Base-by-base conservation (phyloP, 768 basidiomycete species). In the Amyloporia xantha region DNA sequence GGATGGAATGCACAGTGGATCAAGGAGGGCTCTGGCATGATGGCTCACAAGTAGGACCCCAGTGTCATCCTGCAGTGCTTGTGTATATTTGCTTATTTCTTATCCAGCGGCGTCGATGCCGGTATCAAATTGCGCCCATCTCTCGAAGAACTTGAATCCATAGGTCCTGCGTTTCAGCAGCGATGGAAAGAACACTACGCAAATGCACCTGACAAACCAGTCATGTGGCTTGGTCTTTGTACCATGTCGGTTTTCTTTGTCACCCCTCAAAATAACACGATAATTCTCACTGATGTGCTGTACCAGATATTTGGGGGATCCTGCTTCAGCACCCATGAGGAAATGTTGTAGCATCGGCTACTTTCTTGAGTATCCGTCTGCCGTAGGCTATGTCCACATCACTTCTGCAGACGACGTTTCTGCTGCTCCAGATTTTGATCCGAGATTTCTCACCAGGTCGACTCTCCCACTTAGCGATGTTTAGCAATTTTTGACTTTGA, bases 401-500 rank as follows among this genome's bases (percentile, higher is more conserved):
- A 66, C 49, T 1, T 67, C 71, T 2, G 70, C 67, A 1, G 20
- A 21, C 20, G 46, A 66, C 2, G 67, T 79, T 48, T 58, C 67
- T 9, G 68, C 73, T 45, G 68, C 69, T 0, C 62, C 68, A 4
- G 66, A 66, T 30, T 79, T 79, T 54, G 70, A 76, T 39, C 60
- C 74, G 1, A 70, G 67, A 9, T 79, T 61, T 56, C 65, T 79
- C 17, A 63, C 70, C 33, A 60, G 68, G 78, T 78, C 39, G 20
- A 15, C 5, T 24, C 24, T 23, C 17, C 24, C 7, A 4, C 6
- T 4, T 42, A 4, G 4, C 24, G 7, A 24, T 66, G 66, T 15
- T 63, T 85, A 36, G 79, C 79, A 51, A 81, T 86, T 12, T 83
- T 84, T 52, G 81, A 79, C 0, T 69, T 78, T 1, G 52, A 66